Percentiles rank a stretch among this genome's conserved stretches.
Conservation (phyloP, 75 land plant species). For the Larix kaempferi region DNA sequence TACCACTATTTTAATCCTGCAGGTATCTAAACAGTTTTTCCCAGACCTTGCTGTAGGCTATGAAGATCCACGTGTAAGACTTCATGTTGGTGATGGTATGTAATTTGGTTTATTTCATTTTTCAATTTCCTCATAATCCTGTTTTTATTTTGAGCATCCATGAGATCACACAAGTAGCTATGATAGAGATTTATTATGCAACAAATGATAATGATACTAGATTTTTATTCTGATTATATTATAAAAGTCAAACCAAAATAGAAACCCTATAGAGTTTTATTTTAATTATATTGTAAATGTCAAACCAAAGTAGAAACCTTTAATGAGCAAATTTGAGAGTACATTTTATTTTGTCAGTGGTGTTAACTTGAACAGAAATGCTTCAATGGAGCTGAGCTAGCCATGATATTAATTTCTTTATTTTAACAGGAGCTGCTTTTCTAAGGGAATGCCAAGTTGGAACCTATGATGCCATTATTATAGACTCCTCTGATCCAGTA, state of each 20-base stretch:
- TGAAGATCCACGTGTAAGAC: constrained; percentile 83
- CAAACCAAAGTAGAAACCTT: no score
- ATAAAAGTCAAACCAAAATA: no score
- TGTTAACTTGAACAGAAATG: no score
- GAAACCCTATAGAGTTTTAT: no score
- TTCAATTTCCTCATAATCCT: no score
- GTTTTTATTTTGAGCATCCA: not conserved
- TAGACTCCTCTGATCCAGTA: constrained; percentile 97
- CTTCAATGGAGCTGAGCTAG: not conserved
- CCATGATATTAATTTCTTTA: not conserved
- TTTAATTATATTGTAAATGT: no score
- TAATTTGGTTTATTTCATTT: not conserved
- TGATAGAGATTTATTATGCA: not conserved
- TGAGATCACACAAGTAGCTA: not conserved
- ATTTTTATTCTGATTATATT: not conserved
- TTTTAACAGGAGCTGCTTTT: constrained; percentile 78
- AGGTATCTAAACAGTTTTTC: constrained; percentile 93
- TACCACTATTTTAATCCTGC: not conserved
- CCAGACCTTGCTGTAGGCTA: constrained; percentile 81
- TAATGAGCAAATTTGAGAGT: not conserved
- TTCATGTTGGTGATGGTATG: constrained; percentile 94
- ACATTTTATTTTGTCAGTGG: not conserved
- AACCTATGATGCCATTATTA: constrained; percentile 94
- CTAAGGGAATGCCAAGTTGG: constrained; percentile 65
- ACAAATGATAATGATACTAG: constrained; percentile 1